Base-by-base conservation (phyloP, 2,329 filamentous ascomycete genomes). In the Biscogniauxia sp. region DNA sequence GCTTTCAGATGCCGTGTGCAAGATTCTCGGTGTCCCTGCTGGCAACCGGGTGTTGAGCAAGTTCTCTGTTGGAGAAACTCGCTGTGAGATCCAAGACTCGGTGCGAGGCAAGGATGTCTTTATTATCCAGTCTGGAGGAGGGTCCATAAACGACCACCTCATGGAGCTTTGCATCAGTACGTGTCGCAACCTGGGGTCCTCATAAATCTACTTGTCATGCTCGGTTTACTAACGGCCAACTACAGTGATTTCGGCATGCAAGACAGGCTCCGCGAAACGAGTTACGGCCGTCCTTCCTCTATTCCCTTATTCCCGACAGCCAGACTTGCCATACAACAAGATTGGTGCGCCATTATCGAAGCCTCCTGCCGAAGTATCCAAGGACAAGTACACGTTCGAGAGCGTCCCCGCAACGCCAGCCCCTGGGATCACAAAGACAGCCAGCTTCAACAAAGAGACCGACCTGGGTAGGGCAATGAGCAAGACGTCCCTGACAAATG, bases 31-130 rank as follows among this genome's bases (percentile, higher is more conserved):
- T 69, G 88, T 99, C 58, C 89, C 92, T n/a, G 82, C 87, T 20
- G 92, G 92, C 69, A 89, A 93, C 72, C 90, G 94, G 68, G 87
- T 93, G 63, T 87, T 98, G 55, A 86, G 83, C 73, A 97, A 97
- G 79, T 99, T 99, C 80, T 92, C 93, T 32, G 92, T 95, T 56
- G 95, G 95, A 68, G 95, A 98, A 80, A 96, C 91, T 68, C 88
- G 94, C 58, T 94, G 96, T 65, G 95, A 98, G 78, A 96, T 99
- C 72, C 86, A 93, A 75, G 95, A 99, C 77, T 97, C 93, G 15
- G 95, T 99, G 56, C 90, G 95, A 70, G 95, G 92, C 69, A 99
- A 99, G 77, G 95, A 99, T 86, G 95, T 97, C 75, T 99, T 96
- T 80, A 97, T 98, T 74, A 92, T 99, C 72, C 94, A 98, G 78